Base-by-base conservation (phyloP, 139 green algal species). In the Closterium sp. region DNA sequence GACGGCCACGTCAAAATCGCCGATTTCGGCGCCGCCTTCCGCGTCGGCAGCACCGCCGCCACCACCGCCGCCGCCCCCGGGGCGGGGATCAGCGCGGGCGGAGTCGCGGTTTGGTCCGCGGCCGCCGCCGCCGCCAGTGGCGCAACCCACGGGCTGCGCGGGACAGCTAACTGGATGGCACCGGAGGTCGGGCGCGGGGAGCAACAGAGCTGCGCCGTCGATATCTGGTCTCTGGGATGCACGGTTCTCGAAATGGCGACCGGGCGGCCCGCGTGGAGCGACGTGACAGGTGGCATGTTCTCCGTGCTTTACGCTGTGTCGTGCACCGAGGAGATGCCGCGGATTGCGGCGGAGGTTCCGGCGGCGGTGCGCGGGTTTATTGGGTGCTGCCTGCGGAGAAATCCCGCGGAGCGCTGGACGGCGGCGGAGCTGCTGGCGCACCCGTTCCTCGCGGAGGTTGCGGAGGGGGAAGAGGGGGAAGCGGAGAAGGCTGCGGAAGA, bases 301-400 rank as follows among this genome's bases (percentile, higher is more conserved):
- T 95, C 96, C n/a, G 97, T 97, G 31, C 97, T 99, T 93, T 99
- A 97, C 95, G 96, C 98, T 90, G 98, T 99, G 16, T 96, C 97
- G 1, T 96, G 93, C n/a, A 96, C 95, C 69, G 96, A 96, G 34
- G 96, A 96, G n/a, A 95, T 96, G 7, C 97, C 97, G n/a, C n/a
- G 81, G 81, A 86, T 86, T 34, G n/a, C 81, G 95, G 8, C 94
- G 97, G 95, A 95, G n/a, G 35, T 69, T 23, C 88, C 81, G 33
- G 31, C 33, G 28, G 66, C 76, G 31, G 86, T 90, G 88, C 96
- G 95, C 90, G 95, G 97, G 90, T 99, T 99, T 94, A 95, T 99
- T 25, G 91, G 87, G 4, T 84, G 87, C 84, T 98, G 97, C 93
- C 93, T 98, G 81, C 94, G 93, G n/a, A 96, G 96, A 90, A 95